A percentile compares a stretch with the other conserved stretches of the same genome.
phyloP scores from a whole-genome alignment of 176 grass and related monocot genomes.

The Aegilops bicornis region DNA sequence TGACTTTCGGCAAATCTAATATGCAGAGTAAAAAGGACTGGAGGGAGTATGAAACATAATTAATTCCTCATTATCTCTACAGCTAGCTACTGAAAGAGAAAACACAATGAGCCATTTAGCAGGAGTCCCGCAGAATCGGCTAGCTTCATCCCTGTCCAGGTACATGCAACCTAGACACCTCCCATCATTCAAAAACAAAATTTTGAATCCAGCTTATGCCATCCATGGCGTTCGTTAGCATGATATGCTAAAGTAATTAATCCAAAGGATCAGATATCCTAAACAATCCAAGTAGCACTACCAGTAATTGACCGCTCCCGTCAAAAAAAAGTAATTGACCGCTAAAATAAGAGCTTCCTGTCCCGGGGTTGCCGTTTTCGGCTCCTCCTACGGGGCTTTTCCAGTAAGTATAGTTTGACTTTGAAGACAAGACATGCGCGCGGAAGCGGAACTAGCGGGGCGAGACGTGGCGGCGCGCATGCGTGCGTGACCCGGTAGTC shows the following conservation, averaged over 20 bases:
- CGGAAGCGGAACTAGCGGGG: background rate
- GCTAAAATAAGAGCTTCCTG: background rate
- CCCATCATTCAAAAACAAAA: background rate
- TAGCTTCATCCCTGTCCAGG: background rate
- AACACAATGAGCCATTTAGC: background rate
- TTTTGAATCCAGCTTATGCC: background rate
- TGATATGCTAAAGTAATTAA: slow-evolving; percentile 12
- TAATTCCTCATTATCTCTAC: no score
- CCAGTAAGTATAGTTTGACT: background rate
- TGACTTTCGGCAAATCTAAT: no score
- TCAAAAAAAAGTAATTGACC: background rate
- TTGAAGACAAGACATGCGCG: background rate
- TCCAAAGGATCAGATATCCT: background rate
- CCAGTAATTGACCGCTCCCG: background rate
- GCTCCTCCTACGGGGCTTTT: background rate
- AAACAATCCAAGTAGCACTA: background rate
- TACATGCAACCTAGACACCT: background rate
- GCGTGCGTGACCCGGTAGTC: background rate
- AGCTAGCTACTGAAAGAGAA: no score
- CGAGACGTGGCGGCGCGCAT: background rate
- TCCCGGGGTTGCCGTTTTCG: background rate
- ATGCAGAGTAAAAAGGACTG: no score
- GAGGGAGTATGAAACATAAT: no score
- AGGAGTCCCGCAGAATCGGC: background rate
- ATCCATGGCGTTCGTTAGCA: background rate